phyloP scores from a whole-genome alignment of 306 rosid genomes.

The Vigna nakashimae region DNA sequence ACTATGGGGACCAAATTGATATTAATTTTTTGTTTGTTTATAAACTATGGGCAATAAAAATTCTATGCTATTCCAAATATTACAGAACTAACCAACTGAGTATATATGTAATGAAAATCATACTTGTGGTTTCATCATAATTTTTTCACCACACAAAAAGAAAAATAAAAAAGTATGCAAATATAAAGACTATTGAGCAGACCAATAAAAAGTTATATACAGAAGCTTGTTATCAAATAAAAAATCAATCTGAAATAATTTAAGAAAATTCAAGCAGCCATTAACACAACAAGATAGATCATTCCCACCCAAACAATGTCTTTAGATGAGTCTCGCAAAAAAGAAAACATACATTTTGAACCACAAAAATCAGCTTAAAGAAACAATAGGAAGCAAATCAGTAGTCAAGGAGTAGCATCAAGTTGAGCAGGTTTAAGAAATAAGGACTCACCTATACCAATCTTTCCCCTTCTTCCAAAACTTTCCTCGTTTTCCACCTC shows the following conservation, averaged over 20 bases:
- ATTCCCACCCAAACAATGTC: constrained; percentile 38
- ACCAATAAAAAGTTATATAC: constrained; percentile 9
- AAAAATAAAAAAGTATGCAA: neutral
- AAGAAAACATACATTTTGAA: constrained; percentile 34
- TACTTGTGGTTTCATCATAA: constrained; percentile 32
- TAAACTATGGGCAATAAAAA: constrained; percentile 18
- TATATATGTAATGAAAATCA: neutral
- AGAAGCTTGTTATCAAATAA: neutral
- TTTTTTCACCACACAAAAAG: neutral
- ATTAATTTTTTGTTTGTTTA: neutral
- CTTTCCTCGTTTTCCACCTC: constrained; percentile 72
- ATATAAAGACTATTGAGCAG: constrained; percentile 14
- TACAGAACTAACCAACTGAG: constrained; percentile 5
- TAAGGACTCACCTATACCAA: constrained; percentile 87
- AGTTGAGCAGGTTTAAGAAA: constrained; percentile 37
- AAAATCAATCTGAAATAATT: constrained; percentile 3
- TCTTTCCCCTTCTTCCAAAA: constrained; percentile 94
- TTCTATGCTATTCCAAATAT: neutral
- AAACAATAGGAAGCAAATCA: constrained; percentile 21
- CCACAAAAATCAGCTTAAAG: constrained; percentile 11
- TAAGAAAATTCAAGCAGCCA: constrained; percentile 14
- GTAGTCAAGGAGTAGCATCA: constrained; percentile 25
- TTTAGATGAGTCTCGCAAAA: constrained; percentile 8
- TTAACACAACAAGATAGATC: constrained; percentile 1
- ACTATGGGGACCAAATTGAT: neutral